Conservation (phyloP, 805 yeast species). For the Ogataea methanolica region DNA sequence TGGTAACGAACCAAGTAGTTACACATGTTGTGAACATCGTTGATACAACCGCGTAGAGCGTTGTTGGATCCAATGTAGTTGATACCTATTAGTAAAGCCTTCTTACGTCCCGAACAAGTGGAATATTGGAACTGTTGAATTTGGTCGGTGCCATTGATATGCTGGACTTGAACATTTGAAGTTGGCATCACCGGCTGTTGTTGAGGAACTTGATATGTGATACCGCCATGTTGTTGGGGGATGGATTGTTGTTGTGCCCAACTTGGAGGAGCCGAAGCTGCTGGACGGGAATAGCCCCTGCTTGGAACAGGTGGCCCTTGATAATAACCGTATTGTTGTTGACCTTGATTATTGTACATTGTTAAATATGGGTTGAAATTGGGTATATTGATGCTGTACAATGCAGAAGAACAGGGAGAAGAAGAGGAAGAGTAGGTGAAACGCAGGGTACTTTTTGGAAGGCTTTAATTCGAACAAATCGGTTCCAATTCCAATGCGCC, state of each 20-base stretch:
- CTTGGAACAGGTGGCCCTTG: too few species aligned
- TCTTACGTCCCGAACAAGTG: slow-evolving; percentile 64
- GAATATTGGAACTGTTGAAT: slow-evolving; percentile 46
- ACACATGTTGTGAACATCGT: slow-evolving; percentile 60
- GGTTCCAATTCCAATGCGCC: too few species aligned
- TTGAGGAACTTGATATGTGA: slow-evolving; percentile 9
- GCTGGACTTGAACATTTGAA: slow-evolving; percentile 15
- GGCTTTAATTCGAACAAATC: too few species aligned
- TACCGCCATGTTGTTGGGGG: not conserved
- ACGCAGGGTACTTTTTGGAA: too few species aligned
- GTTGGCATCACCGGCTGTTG: slow-evolving; percentile 17
- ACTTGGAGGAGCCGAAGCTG: not conserved
- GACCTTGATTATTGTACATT: too few species aligned
- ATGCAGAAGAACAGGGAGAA: too few species aligned
- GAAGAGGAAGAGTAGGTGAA: too few species aligned
- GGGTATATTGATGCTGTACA: too few species aligned
- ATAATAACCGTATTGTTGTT: too few species aligned
- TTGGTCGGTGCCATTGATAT: slow-evolving; percentile 30
- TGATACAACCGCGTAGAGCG: slow-evolving; percentile 72
- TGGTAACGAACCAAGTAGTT: slow-evolving; percentile 29
- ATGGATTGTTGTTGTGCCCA: not conserved
- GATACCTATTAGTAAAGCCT: slow-evolving; percentile 74
- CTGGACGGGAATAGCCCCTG: not conserved
- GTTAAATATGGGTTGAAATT: too few species aligned
- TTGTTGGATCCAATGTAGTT: slow-evolving; percentile 66